Evolutionary conservation across 352 stramenopile species (phyloP), one percentile per base, ranked within the genome.

Genomic region (Globisporangium apiculatum): DNA sequence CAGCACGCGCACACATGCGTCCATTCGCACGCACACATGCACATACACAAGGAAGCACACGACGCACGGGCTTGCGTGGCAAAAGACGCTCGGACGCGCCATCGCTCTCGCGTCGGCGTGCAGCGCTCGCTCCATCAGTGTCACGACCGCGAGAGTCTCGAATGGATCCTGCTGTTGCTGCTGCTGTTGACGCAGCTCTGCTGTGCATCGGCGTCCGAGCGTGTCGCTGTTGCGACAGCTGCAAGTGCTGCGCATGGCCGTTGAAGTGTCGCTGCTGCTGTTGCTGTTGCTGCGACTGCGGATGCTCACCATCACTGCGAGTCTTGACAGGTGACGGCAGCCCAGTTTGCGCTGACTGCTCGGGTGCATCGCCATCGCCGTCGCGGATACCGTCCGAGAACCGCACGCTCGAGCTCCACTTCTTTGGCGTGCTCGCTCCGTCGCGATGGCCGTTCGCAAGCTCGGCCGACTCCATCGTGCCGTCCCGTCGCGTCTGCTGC

Each of bases 41-140:
- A 31, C 24, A 31, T 31, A 31, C 24, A 31, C 24, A 31, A 31
- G 24, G 24, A 31, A 31, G 24, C 24, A 31, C 24, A 31, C 24
- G 24, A 24, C 55, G 24, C 37, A 60, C 55, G 14, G 55, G 36
- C 31, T 37, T 53, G 46, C 15, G 45, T 4, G 36, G 55, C 14
- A 60, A 36, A 38, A 60, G 53, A 7, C 55, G 55, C 10, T 48
- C 35, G 8, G 54, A 24, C 4, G 7, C 12, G 18, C 24, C 45
- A 9, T 8, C 10, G 6, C 24, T 31, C 24, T 53, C 36, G n/a
- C 24, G 55, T 40, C n/a, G 35, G 35, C 46, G 17, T 35, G 36
- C 12, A 12, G 15, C 38, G 37, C 11, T 40, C 24, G 55, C 5
- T 10, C 24, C 46, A 11, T 60, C 14, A 9, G 6, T 41, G 7